These are phyloP conservation scores for Scheffersomyces illinoinensis DNA, from an alignment of 1,139 yeast genomes.

Conservation along the genomic window DNA sequence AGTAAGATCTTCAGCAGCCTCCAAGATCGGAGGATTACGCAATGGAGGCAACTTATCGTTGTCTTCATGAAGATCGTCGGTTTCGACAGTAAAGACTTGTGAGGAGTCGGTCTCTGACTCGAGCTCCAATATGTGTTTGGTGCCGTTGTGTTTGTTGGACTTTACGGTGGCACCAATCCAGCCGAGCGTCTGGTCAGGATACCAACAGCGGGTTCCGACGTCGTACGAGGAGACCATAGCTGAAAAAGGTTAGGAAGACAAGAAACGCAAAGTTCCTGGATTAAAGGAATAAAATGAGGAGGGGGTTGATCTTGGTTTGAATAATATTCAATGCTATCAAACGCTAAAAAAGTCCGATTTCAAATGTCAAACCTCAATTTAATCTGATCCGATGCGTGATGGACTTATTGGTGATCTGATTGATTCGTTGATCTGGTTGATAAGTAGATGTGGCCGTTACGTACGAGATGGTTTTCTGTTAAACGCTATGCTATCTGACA, in stretches of 20 bases:
- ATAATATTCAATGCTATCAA: background rate
- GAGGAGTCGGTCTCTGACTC: slow-evolving; percentile 61
- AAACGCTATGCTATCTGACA: background rate
- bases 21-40: slow-evolving; percentile 91
- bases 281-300: background rate
- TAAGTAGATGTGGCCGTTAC: background rate
- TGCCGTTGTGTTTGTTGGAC: slow-evolving; percentile 48
- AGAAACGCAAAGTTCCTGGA: background rate
- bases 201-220: slow-evolving; percentile 83
- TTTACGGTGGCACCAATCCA: slow-evolving; percentile 89
- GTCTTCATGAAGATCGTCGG: slow-evolving; percentile 50
- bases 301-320: no score
- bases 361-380: background rate
- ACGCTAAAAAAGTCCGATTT: background rate
- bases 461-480: background rate
- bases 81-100: slow-evolving; percentile 49
- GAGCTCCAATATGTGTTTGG: slow-evolving; percentile 59
- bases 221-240: slow-evolving; percentile 31
- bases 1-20: slow-evolving; percentile 93
- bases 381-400: background rate
- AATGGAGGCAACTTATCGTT: slow-evolving; percentile 71
- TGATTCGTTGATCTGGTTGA: background rate
- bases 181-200: slow-evolving; percentile 83
- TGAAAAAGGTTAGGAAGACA: background rate
- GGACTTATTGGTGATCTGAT: background rate